Evolutionary conservation across 2,329 filamentous ascomycete genomes (phyloP).

Genomic region (Pestalotiopsis sp.): DNA sequence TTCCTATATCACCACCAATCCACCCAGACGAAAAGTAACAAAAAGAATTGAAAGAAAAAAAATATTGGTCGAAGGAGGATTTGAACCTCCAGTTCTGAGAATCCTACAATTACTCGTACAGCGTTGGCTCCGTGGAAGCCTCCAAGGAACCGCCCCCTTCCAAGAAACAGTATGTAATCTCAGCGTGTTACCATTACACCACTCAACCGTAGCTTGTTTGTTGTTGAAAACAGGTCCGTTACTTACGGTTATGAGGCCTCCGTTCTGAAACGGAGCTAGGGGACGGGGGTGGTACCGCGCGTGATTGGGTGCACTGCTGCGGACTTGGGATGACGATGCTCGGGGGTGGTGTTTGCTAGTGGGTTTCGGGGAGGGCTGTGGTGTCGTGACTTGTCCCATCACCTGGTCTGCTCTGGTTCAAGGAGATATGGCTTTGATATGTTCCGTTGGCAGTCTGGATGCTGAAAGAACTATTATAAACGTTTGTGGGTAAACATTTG

Average conservation of each 20-base stretch:
- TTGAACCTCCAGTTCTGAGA: background rate
- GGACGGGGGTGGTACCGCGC: background rate
- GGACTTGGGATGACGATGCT: too few relatives aligned
- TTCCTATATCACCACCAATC: background rate
- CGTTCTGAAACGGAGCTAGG: background rate
- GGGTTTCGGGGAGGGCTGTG: too few relatives aligned
- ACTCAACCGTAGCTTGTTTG: background rate
- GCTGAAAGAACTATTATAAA: too few relatives aligned
- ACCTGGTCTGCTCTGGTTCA: too few relatives aligned
- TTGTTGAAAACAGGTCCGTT: background rate
- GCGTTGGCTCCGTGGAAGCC: background rate
- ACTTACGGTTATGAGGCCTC: background rate
- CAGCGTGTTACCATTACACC: background rate
- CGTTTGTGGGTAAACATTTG: too few relatives aligned
- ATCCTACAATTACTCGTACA: background rate
- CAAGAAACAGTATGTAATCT: background rate
- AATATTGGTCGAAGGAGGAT: background rate
- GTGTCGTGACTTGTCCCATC: too few relatives aligned
- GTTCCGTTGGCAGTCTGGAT: too few relatives aligned
- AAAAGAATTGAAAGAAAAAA: background rate
- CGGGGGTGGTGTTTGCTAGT: too few relatives aligned
- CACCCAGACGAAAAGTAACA: background rate
- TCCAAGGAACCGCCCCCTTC: background rate
- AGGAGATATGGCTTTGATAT: too few relatives aligned
- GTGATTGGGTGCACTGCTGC: background rate